Evolutionary conservation across 2,329 filamentous ascomycete genomes (phyloP), one percentile per base, ranked within the genome.

Genomic region (Epichloe bromicola): DNA sequence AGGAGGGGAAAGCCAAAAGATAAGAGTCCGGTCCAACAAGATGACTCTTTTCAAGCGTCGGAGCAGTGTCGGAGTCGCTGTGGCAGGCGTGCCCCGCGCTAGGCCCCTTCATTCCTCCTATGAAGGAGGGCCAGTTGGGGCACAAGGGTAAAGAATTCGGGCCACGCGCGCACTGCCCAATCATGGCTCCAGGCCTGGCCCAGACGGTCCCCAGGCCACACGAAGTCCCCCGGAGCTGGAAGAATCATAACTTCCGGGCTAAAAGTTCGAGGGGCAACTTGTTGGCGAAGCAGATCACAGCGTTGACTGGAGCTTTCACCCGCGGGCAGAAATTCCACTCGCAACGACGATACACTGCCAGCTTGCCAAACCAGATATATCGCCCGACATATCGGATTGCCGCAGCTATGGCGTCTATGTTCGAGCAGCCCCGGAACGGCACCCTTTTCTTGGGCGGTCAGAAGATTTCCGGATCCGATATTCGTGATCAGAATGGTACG

Each of bases 391-490:
- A 34, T 46, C 49, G 51, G 48, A 52, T 48, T 59, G 60, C 61
- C 60, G 59, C 62, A 63, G 54, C 55, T 57, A 98, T 98, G 93
- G 84, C 88, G 69, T 87, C 88, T 66, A 89, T 98, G 71, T 98
- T 97, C 66, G 89, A 96, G 74, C 87, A 93, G 73, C 86, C 89
- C 65, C 82, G 90, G 66, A 94, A 95, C 67, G 93, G 94, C 69
- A 96, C 89, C 64, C 79, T 98, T 62, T 98, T 98, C 75, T 80
- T 98, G 57, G 93, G 93, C 61, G 93, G 93, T 67, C 83, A 88
- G 73, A 98, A 98, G 81, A 95, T 97, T 70, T 95, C 88, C 61
- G 93, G 93, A 60, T 78, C 88, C 62, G 93, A 98, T 72, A 95
- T 98, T 68, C 82, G 93, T 67, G 93, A 98, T 67, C 90, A 97